Percentiles rank a stretch among this genome's conserved stretches.
Evolutionary conservation across 805 yeast species (phyloP).

Genomic region (Phaffomyces antillensis): DNA sequence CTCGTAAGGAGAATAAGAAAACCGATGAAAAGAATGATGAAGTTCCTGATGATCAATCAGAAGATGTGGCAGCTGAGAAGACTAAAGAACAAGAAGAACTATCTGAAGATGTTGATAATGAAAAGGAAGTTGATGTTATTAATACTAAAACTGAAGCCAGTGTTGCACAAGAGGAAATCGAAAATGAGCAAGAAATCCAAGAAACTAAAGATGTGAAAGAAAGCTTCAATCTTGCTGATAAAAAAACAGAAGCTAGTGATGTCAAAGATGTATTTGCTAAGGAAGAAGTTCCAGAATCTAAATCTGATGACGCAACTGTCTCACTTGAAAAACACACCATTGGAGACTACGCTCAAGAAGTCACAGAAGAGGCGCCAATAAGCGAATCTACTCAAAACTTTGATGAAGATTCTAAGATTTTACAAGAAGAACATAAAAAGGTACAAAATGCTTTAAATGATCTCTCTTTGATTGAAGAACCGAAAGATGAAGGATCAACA

Average conservation of each 20-base stretch:
- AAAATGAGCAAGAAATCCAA: background rate
- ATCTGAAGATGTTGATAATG: too few relatives aligned
- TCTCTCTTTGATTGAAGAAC: background rate
- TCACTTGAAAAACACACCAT: background rate
- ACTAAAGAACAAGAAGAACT: too few relatives aligned
- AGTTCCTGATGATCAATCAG: too few relatives aligned
- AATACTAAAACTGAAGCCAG: too few relatives aligned
- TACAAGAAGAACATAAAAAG: slow-evolving; percentile 3
- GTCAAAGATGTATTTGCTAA: background rate
- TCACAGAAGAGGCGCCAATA: slow-evolving; percentile 4
- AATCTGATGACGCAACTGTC: slow-evolving; percentile 1
- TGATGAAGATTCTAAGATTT: background rate
- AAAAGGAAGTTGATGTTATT: too few relatives aligned
- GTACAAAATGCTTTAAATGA: slow-evolving; percentile 2
- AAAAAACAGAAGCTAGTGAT: background rate
- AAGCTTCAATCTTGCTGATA: background rate
- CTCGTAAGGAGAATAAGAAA: too few relatives aligned
- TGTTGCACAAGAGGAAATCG: too few relatives aligned
- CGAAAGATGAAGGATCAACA: background rate
- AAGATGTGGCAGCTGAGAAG: too few relatives aligned
- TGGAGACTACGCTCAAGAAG: background rate
- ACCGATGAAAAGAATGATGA: too few relatives aligned
- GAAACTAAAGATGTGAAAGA: background rate
- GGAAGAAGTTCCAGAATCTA: background rate
- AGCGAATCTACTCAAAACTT: slow-evolving; percentile 4